A percentile compares a stretch with the other conserved stretches of the same genome.
Evolutionary conservation across 23 red algal species (phyloP).

Genomic region (Agarophyton chilense): DNA sequence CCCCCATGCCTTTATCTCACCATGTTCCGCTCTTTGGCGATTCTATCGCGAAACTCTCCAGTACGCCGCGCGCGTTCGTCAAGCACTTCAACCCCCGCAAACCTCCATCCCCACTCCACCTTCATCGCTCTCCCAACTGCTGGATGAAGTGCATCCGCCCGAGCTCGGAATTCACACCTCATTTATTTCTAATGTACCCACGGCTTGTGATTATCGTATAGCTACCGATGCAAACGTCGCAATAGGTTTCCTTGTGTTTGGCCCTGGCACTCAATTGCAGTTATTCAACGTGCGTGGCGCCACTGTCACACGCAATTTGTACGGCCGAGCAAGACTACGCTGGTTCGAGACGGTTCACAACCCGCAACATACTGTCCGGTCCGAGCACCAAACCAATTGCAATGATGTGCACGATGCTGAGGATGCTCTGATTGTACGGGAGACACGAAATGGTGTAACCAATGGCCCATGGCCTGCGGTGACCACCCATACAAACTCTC

Average conservation of each 20-base stretch:
- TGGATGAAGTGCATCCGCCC: conserved; percentile 21
- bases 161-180: conserved; percentile 45
- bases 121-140: neutral
- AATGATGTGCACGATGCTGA: neutral
- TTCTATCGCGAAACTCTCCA: conserved; percentile 24
- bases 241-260: conserved; percentile 55
- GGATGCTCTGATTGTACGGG: neutral
- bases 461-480: conserved; percentile 57
- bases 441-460: conserved; percentile 42
- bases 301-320: conserved; percentile 33
- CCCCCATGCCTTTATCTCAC: conserved; percentile 50
- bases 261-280: conserved; percentile 17
- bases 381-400: neutral
- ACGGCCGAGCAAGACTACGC: conserved; percentile 31
- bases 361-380: neutral
- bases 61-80: neutral
- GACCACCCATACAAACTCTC: neutral
- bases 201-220: conserved; percentile 44
- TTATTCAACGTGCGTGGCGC: conserved; percentile 27
- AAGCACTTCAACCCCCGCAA: neutral
- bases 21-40: conserved; percentile 44
- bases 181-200: conserved; percentile 21
- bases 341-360: conserved; percentile 10
- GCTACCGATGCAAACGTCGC: conserved; percentile 36
- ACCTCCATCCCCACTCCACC: neutral